Percentiles rank a stretch among this genome's conserved stretches.
phyloP scores from a whole-genome alignment of 768 basidiomycete species.

The Neoboletus brunneissimus region DNA sequence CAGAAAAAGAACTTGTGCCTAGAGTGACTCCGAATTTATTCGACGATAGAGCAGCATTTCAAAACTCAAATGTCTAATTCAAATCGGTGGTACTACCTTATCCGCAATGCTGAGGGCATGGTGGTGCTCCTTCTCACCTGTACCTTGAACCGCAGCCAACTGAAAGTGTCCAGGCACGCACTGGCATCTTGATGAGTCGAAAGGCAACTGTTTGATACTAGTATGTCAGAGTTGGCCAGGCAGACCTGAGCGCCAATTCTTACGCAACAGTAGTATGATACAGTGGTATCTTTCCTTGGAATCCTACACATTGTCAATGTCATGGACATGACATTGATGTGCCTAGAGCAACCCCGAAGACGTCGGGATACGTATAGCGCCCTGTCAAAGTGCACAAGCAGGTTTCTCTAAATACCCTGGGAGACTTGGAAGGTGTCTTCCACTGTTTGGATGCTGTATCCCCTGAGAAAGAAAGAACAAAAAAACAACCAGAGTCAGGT shows the following conservation, averaged over 20 bases:
- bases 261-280: neutral
- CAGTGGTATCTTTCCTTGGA: neutral
- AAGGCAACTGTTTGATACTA: neutral
- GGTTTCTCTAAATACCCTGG: neutral
- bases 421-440: neutral
- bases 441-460: neutral
- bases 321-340: neutral
- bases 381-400: neutral
- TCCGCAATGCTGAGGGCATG: neutral
- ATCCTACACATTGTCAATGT: neutral
- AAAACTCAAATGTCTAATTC: neutral
- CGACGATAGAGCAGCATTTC: neutral
- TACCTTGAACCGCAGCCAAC: neutral
- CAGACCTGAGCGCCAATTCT: neutral
- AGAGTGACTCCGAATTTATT: neutral
- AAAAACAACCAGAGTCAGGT: neutral
- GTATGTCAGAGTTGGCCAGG: neutral
- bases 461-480: neutral
- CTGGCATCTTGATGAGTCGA: neutral
- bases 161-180: neutral
- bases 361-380: neutral
- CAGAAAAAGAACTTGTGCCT: neutral
- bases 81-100: neutral
- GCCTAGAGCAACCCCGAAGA: neutral
- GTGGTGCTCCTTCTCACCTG: neutral